Percentiles rank a stretch among this genome's conserved stretches.
phyloP scores from a whole-genome alignment of 78 protist species.

The Anaeramoeba flamelloides region DNA sequence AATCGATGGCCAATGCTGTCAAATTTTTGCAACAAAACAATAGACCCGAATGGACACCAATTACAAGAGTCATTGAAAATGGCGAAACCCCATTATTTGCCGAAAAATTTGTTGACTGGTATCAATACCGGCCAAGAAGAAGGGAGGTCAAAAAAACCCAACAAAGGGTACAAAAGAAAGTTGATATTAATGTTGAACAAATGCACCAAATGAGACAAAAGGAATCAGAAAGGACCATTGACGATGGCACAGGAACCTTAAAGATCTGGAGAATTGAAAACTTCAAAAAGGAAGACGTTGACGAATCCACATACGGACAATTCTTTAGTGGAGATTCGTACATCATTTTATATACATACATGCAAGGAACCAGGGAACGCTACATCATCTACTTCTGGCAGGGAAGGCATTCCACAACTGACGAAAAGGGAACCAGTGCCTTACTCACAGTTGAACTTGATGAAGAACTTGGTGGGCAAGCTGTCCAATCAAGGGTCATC shows the following conservation, averaged over 20 bases:
- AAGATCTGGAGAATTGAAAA: slow-evolving; percentile 17
- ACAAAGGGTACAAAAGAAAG: no score
- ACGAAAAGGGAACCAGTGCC: slow-evolving; percentile 34
- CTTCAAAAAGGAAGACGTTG: not conserved
- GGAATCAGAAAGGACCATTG: no score
- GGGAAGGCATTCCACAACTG: slow-evolving; percentile 16
- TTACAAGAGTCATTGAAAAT: slow-evolving; percentile 15
- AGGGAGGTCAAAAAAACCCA: no score
- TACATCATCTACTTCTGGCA: slow-evolving; percentile 35
- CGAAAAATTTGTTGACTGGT: slow-evolving; percentile 19
- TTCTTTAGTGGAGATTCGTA: slow-evolving; percentile 41
- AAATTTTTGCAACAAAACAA: not conserved
- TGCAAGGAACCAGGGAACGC: not conserved
- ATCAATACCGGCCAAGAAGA: no score
- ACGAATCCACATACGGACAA: slow-evolving; percentile 11
- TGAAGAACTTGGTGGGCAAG: slow-evolving; percentile 18
- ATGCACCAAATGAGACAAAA: no score
- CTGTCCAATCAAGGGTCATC: slow-evolving; percentile 32
- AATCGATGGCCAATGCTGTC: not conserved
- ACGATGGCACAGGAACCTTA: slow-evolving; percentile 16
- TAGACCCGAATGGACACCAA: slow-evolving; percentile 10
- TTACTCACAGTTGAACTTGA: slow-evolving; percentile 18
- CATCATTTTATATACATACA: slow-evolving; percentile 29
- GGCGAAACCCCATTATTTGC: slow-evolving; percentile 29
- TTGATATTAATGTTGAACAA: no score